Evolutionary conservation across 148 eudicot species (phyloP).

Genomic region (Cornus controversa): DNA sequence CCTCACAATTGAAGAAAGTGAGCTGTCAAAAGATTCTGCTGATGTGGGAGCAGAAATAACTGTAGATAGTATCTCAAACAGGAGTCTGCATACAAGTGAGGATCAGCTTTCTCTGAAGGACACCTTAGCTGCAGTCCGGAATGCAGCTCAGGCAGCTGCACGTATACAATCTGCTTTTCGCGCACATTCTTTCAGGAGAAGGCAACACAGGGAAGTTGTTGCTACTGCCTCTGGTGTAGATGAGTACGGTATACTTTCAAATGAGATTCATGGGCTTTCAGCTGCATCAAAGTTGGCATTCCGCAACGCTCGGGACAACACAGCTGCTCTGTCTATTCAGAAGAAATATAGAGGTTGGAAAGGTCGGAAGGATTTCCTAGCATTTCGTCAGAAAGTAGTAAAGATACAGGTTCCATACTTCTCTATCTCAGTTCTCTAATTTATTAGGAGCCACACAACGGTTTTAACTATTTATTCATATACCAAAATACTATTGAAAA

Average conservation of each 20-base stretch:
- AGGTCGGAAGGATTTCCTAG: slow-evolving; percentile 70
- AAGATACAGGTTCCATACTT: slow-evolving; percentile 79
- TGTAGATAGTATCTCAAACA: slow-evolving; percentile 43
- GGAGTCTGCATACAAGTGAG: slow-evolving; percentile 32
- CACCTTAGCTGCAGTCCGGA: slow-evolving; percentile 73
- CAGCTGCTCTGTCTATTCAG: slow-evolving; percentile 89
- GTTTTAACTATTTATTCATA: neutral
- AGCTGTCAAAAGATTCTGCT: slow-evolving; percentile 73
- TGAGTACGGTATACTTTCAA: slow-evolving; percentile 45
- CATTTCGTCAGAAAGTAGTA: slow-evolving; percentile 86
- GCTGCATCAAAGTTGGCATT: slow-evolving; percentile 77
- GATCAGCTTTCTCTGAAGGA: slow-evolving; percentile 59
- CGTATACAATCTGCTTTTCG: slow-evolving; percentile 94
- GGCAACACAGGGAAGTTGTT: slow-evolving; percentile 51
- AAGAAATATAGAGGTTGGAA: slow-evolving; percentile 88
- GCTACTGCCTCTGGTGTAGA: slow-evolving; percentile 32
- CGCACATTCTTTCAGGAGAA: slow-evolving; percentile 81
- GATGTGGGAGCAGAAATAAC: slow-evolving; percentile 70
- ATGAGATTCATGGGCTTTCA: slow-evolving; percentile 59
- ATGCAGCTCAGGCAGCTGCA: slow-evolving; percentile 86
- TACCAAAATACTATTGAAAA: neutral
- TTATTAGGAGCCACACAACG: neutral
- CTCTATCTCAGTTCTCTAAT: neutral
- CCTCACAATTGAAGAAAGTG: slow-evolving; percentile 68
- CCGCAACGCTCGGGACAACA: slow-evolving; percentile 52